Percentiles rank a stretch among this genome's conserved stretches.
phyloP scores from a whole-genome alignment of 73 alveolate genomes.

The Effrenium voratum region DNA sequence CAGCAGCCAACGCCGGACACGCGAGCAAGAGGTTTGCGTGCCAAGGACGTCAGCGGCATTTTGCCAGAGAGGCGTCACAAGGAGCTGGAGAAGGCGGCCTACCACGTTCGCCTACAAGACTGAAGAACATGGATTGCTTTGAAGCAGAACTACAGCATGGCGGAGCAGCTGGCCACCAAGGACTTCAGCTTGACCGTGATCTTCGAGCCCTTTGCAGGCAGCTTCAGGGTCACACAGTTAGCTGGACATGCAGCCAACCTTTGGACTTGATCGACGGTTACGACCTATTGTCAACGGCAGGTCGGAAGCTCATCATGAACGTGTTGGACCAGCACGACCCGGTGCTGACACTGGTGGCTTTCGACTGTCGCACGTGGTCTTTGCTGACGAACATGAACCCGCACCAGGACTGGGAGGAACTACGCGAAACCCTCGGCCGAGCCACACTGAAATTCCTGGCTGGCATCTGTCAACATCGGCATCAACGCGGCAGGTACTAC shows the following conservation, averaged over 20 bases:
- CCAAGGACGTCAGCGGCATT: neutral
- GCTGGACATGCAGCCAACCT: neutral
- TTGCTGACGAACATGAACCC: neutral
- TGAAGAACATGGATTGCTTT: neutral
- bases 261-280: neutral
- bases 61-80: neutral
- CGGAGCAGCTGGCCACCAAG: neutral
- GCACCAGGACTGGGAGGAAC: neutral
- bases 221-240: neutral
- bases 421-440: neutral
- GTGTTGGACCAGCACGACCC: neutral
- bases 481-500: neutral
- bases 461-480: neutral
- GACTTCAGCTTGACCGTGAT: neutral
- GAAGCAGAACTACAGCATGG: neutral
- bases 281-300: neutral
- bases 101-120: neutral
- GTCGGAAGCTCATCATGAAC: neutral
- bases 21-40: neutral
- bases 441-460: neutral
- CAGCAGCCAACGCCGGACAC: neutral
- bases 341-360: neutral
- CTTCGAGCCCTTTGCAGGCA: constrained; percentile 2
- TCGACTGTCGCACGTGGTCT: neutral
- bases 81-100: neutral